A percentile compares a stretch with the other conserved stretches of the same genome.
These are phyloP conservation scores for Gossypium australe DNA, from an alignment of 345 rosid genomes.

Conservation along the genomic window DNA sequence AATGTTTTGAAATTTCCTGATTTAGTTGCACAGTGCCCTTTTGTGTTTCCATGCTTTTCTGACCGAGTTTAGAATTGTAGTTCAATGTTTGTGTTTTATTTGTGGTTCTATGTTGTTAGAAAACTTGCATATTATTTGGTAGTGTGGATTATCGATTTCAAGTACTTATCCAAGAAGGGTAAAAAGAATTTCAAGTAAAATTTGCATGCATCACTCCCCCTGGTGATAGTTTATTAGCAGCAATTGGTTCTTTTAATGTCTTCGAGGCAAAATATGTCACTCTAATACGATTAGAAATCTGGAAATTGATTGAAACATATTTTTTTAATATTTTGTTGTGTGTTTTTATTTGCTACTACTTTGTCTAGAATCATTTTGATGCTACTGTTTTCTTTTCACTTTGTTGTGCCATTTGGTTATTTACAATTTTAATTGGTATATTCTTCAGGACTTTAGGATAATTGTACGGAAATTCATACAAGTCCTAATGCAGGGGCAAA, in stretches of 20 bases:
- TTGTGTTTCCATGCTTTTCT: background rate
- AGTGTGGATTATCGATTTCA: background rate
- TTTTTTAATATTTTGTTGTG: background rate
- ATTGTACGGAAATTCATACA: slow-evolving; percentile 7
- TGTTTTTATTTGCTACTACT: background rate
- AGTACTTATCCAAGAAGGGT: no score
- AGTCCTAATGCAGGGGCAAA: slow-evolving; percentile 83
- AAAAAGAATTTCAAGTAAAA: background rate
- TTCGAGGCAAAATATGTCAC: background rate
- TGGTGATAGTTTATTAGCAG: background rate
- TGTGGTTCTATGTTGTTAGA: background rate
- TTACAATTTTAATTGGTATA: slow-evolving; percentile 21
- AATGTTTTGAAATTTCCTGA: background rate
- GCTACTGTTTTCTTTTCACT: background rate
- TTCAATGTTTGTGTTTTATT: background rate
- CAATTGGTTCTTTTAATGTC: background rate
- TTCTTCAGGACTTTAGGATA: slow-evolving; percentile 15
- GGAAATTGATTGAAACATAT: background rate
- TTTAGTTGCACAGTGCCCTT: background rate
- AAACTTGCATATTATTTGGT: background rate
- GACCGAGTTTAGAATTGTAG: background rate
- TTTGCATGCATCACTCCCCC: background rate
- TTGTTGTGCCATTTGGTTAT: slow-evolving; percentile 12
- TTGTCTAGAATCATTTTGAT: slow-evolving; percentile 4
- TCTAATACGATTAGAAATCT: background rate